phyloP scores from a whole-genome alignment of 2,329 filamentous ascomycete genomes.

The Colletotrichum sp. region DNA sequence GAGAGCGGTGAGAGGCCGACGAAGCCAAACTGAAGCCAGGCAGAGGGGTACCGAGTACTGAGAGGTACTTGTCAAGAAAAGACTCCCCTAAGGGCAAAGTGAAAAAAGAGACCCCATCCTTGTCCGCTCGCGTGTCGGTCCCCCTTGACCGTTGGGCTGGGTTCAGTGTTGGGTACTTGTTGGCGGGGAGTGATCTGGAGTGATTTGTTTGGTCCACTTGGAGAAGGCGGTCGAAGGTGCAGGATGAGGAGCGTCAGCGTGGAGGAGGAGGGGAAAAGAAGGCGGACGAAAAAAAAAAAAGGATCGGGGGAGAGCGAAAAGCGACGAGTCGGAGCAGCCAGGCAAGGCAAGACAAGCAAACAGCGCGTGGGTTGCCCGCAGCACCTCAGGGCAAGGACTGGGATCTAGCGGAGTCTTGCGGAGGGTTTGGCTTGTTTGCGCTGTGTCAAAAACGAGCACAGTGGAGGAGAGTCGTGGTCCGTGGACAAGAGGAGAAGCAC shows the following conservation, averaged over 20 bases:
- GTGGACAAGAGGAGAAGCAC: background rate
- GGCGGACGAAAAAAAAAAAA: background rate
- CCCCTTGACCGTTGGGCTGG: conserved; percentile 15
- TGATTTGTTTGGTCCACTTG: conserved; percentile 5
- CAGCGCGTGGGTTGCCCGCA: background rate
- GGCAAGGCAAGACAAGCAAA: background rate
- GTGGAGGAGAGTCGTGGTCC: background rate
- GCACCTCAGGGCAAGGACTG: background rate
- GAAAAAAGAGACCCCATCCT: background rate
- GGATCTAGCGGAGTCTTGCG: conserved; percentile 19
- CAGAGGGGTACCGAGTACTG: background rate
- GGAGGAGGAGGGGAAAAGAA: background rate
- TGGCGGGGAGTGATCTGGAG: conserved; percentile 17
- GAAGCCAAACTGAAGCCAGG: background rate
- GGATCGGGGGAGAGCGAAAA: background rate
- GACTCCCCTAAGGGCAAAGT: background rate
- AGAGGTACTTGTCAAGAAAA: background rate
- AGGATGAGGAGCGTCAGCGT: background rate
- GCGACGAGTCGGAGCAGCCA: background rate
- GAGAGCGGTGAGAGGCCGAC: conserved; percentile 13
- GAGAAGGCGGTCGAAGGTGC: conserved; percentile 15
- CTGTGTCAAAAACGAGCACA: background rate
- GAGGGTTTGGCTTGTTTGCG: conserved; percentile 2
- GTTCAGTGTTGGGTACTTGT: conserved; percentile 2
- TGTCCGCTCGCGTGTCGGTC: conserved; percentile 16